Percentiles rank a stretch among this genome's conserved stretches.
phyloP scores from a whole-genome alignment of 2,329 filamentous ascomycete species.

The Alternaria brassicae region DNA sequence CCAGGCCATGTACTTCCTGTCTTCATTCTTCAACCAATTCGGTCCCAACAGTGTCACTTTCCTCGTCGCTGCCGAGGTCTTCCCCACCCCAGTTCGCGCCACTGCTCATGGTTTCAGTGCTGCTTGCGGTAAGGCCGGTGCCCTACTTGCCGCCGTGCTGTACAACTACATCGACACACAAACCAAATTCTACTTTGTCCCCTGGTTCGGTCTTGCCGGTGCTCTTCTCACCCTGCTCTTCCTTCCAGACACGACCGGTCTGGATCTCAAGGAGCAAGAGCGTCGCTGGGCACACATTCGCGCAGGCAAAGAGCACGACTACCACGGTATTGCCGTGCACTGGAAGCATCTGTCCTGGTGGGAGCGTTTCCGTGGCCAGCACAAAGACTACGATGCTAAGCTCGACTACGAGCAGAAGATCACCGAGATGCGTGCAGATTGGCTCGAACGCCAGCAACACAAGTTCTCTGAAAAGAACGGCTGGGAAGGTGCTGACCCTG shows the following conservation, averaged over 20 bases:
- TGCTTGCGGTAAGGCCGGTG: slow-evolving; percentile 86
- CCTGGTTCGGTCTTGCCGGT: slow-evolving; percentile 91
- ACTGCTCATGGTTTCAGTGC: slow-evolving; percentile 96
- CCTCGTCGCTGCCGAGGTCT: slow-evolving; percentile 95
- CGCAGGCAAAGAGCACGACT: slow-evolving; percentile 76
- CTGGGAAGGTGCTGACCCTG: slow-evolving; percentile 35
- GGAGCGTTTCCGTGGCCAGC: slow-evolving; percentile 80
- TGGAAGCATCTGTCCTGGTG: slow-evolving; percentile 85
- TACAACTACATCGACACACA: slow-evolving; percentile 93
- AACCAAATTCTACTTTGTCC: slow-evolving; percentile 88
- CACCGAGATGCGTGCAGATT: slow-evolving; percentile 73
- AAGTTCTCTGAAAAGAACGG: slow-evolving; percentile 50
- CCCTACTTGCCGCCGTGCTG: slow-evolving; percentile 82
- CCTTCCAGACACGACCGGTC: slow-evolving; percentile 94
- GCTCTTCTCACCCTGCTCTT: slow-evolving; percentile 83
- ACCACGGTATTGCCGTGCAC: slow-evolving; percentile 93
- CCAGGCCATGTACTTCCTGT: slow-evolving; percentile 98
- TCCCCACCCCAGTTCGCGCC: slow-evolving; percentile 89
- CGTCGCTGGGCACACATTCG: slow-evolving; percentile 90
- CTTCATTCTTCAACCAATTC: slow-evolving; percentile 99
- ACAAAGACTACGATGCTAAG: slow-evolving; percentile 79
- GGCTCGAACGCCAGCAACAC: slow-evolving; percentile 63
- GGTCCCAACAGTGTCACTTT: slow-evolving; percentile 96
- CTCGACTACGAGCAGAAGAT: slow-evolving; percentile 83
- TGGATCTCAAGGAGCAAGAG: slow-evolving; percentile 97